These are phyloP conservation scores for Umbelopsis sp. DNA, from an alignment of 192 early-diverging fungal species.

Conservation along the genomic window DNA sequence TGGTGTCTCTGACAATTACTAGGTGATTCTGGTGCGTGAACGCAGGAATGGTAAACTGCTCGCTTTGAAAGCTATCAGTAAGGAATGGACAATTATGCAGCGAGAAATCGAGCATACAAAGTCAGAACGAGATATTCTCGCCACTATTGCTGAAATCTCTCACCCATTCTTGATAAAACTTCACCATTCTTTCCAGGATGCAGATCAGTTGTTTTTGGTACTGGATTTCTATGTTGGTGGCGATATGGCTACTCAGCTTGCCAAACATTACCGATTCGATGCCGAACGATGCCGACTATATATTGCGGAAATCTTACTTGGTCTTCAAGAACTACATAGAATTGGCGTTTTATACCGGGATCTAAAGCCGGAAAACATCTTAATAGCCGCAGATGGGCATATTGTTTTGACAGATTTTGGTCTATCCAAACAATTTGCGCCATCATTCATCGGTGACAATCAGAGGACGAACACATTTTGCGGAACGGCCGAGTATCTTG, in stretches of 20 bases:
- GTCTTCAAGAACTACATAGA: constrained; percentile 84
- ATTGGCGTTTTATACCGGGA: constrained; percentile 91
- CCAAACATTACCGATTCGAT: constrained; percentile 54
- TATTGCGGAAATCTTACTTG: constrained; percentile 85
- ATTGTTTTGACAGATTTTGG: constrained; percentile 94
- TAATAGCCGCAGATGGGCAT: constrained; percentile 80
- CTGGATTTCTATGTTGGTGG: constrained; percentile 91
- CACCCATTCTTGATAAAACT: constrained; percentile 93
- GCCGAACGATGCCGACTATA: constrained; percentile 84
- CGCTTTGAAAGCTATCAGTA: constrained; percentile 59
- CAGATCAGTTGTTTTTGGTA: constrained; percentile 85
- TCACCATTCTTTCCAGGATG: constrained; percentile 87
- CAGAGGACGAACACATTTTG: constrained; percentile 69
- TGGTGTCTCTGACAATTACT: background rate
- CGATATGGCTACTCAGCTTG: constrained; percentile 88
- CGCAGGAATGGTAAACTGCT: constrained; percentile 46
- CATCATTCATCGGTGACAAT: constrained; percentile 31
- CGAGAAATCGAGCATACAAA: constrained; percentile 81
- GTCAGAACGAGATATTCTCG: constrained; percentile 85
- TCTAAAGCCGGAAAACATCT: constrained; percentile 77
- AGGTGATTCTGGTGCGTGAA: constrained; percentile 56
- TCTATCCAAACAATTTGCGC: constrained; percentile 74
- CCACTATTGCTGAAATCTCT: constrained; percentile 63
- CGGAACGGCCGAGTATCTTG: constrained; percentile 82
- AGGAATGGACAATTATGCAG: constrained; percentile 68